Base-by-base conservation (phyloP, 2,329 filamentous ascomycete genomes). In the Colletotrichum scovillei region DNA sequence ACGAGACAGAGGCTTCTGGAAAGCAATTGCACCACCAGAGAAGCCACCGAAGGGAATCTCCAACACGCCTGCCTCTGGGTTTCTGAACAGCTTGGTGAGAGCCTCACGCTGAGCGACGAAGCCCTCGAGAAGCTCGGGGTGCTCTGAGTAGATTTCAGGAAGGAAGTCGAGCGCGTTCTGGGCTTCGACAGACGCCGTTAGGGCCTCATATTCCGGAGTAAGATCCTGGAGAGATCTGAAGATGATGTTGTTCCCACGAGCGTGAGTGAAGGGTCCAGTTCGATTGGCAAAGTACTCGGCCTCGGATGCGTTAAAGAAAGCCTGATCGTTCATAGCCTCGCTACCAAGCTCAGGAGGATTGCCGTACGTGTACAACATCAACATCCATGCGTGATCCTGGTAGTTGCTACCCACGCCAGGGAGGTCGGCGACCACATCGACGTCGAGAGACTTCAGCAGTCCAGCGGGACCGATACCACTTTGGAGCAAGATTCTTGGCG, bases 391-490 rank as follows among this genome's bases (percentile, higher is more conserved):
- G 28, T 75, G 74, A 19, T 75, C 74, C 38, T 75, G 74, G 28
- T 72, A 73, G 52, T 74, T 75, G 9, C 53, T 62, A 11, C 74
- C 74, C 3, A 75, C 74, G 5, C 71, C 74, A 5, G 74, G 72
- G n/a, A 75, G 72, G 16, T 75, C 52, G 2, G 67, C 67, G 5
- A 74, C 63, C 1, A 71, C 55, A 16, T 80, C 74, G 24, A 90
- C 86, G 0, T 79, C 79, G n/a, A 85, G 78, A 5, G 76, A 74
- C 0, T 79, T 67, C 4, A 90, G 78, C 1, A 84, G 75, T 2
- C 78, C 76, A 12, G 78, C 75, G 5, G 82, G 80, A 0, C 88
- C 88, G 5, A 89, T 82, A 0, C 87, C 87, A 14, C 86, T 88
- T 1, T 86, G 79, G 74, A 88, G 84, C 0, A 89, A 81, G 2